Percentiles rank a stretch among this genome's conserved stretches.
Conservation (phyloP, 768 basidiomycete genomes). For the Trametes villosa region DNA sequence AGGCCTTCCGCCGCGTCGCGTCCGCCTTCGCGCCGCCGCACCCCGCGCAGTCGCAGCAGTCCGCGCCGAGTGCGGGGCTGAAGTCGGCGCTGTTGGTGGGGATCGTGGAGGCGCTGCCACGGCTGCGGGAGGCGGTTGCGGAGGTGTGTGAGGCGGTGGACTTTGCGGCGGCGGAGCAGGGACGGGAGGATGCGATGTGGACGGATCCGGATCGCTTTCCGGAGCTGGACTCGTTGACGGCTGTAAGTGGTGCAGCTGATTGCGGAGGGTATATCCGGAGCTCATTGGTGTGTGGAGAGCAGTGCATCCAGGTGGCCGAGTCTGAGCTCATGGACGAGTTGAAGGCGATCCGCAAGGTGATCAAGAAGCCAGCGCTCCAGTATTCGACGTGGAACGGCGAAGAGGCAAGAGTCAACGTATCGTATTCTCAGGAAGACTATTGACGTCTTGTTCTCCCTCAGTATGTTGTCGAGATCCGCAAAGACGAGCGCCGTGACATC, state of each 20-base stretch:
- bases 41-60: conserved; percentile 30
- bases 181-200: conserved; percentile 77
- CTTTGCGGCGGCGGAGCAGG: conserved; percentile 64
- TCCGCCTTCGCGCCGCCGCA: conserved; percentile 53
- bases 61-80: conserved; percentile 51
- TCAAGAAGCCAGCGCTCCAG: conserved; percentile 74
- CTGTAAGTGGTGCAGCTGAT: conserved; percentile 50
- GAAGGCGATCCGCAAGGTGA: conserved; percentile 64
- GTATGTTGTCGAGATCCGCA: conserved; percentile 82
- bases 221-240: conserved; percentile 56
- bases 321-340: conserved; percentile 77
- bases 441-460: conserved; percentile 37
- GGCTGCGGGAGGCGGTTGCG: conserved; percentile 56
- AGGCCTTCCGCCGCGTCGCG: conserved; percentile 75
- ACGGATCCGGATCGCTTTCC: conserved; percentile 54
- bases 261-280: not conserved
- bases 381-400: conserved; percentile 70
- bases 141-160: conserved; percentile 60
- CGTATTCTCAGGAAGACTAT: not conserved
- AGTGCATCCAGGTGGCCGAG: conserved; percentile 74
- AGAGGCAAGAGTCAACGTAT: conserved; percentile 54
- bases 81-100: conserved; percentile 69
- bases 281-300: not conserved
- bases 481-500: conserved; percentile 49
- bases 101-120: conserved; percentile 71